Base-by-base conservation (phyloP, 2,329 filamentous ascomycete species). In the Talaromyces sp. region DNA sequence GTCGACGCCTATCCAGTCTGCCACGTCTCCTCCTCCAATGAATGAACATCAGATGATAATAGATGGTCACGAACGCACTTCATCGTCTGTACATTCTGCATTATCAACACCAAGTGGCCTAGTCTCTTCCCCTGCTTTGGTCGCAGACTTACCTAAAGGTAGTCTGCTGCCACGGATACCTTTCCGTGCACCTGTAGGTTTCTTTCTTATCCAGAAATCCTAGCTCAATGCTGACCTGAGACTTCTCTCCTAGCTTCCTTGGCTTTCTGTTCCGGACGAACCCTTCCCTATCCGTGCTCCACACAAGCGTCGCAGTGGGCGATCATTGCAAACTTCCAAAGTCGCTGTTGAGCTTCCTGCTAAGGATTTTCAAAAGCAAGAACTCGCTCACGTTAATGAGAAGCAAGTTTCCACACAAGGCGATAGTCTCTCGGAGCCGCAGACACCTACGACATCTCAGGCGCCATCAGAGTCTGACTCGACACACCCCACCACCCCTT, bases 381-480 rank as follows among this genome's bases (percentile, higher is more conserved):
- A 76, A 45, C 39, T 70, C 8, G 66, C 67, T 14, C 72, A 66
- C n/a, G 57, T 60, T 27, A 69, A 71, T 16, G 66, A 72, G 54
- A 66, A 68, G n/a, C 69, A 67, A 52, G 62, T 58, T 16, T 64
- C 70, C n/a, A 66, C 71, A 22, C 71, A 72, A 43, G 43, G 39
- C 7, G 74, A 72, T 33, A 70, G 72, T 43, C 69, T 71, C 11
- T 80, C 79, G 24, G 80, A 84, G 66, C 83, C 74, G 7, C 85
- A 86, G 67, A 87, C 86, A 1, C 86, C 86, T 10, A 82, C 83
- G 3, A 85, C 85, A 9, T 87, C 86, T 9, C 82, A 86, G 66
- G 82, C 83, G 49, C 84, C 84, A 10, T 88, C 86, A 2, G 85
- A 87, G 68, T 78, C 76, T 39, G 82, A 84, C 66, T 84, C 81